A percentile compares a stretch with the other conserved stretches of the same genome.
Evolutionary conservation across 2,329 filamentous ascomycete genomes (phyloP).

Genomic region (Orbilia oligospora): DNA sequence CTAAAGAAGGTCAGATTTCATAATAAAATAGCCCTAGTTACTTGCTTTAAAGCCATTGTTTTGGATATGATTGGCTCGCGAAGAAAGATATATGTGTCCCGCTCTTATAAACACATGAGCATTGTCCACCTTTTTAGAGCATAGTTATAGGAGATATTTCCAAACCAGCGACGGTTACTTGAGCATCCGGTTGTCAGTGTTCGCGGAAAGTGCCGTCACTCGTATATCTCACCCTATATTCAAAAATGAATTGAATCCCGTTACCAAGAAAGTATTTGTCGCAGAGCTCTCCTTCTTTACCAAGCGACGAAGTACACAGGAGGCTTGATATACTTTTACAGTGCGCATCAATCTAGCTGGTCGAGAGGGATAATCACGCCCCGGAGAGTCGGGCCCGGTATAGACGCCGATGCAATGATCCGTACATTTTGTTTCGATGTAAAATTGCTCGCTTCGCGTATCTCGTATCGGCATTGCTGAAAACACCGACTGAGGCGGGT

Average conservation of each 20-base stretch:
- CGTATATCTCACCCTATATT: background rate
- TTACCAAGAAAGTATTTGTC: background rate
- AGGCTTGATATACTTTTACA: background rate
- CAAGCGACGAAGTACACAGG: background rate
- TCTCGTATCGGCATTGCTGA: slow-evolving; percentile 36
- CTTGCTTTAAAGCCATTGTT: background rate
- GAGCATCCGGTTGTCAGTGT: background rate
- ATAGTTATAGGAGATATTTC: too few relatives aligned
- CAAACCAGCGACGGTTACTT: background rate
- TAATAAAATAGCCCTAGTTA: background rate
- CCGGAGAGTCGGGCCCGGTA: slow-evolving; percentile 31
- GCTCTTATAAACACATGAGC: background rate
- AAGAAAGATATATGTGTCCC: background rate
- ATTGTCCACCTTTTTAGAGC: too few relatives aligned
- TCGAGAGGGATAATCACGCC: background rate
- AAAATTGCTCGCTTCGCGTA: slow-evolving; percentile 42
- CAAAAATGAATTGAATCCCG: background rate
- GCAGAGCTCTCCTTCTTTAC: background rate
- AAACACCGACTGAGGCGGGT: slow-evolving; percentile 34
- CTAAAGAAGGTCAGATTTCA: background rate
- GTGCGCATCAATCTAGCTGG: background rate
- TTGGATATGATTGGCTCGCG: background rate
- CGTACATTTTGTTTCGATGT: background rate
- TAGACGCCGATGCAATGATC: slow-evolving; percentile 8
- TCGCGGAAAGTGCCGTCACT: background rate